Evolutionary conservation across 208 protist genomes (phyloP), one percentile per base, ranked within the genome.

Genomic region (Trypanosoma lewisi): DNA sequence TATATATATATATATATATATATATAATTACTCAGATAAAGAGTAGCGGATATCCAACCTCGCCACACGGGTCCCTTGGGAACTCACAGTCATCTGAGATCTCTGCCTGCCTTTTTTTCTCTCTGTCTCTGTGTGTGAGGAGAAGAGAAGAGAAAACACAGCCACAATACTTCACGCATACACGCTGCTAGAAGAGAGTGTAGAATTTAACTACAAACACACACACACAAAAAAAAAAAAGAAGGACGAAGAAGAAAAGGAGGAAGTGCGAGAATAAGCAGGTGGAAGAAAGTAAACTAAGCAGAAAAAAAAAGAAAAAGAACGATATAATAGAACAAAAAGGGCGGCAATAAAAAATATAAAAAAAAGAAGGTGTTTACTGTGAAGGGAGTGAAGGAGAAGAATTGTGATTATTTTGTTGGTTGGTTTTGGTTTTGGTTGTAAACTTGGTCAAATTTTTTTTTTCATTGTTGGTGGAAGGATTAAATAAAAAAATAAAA

Each of bases 1-100:
- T 64, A 27, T 70, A 45, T 68, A 45, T 70, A 42, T 69, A 31
- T 30, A 30, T 37, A 54, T 42, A 69, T 45, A 39, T 50, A 30
- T 50, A n/a, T n/a, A n/a, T n/a, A n/a, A n/a, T n/a, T n/a, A n/a
- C n/a, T n/a, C n/a, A n/a, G n/a, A n/a, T n/a, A n/a, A n/a, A n/a
- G n/a, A n/a, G n/a, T n/a, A n/a, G n/a, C n/a, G n/a, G n/a, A n/a
- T n/a, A n/a, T n/a, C n/a, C n/a, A n/a, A n/a, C n/a, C n/a, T n/a
- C n/a, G n/a, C n/a, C n/a, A n/a, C n/a, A n/a, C n/a, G n/a, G n/a
- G n/a, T n/a, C n/a, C n/a, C n/a, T n/a, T n/a, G n/a, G n/a, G n/a
- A n/a, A n/a, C n/a, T n/a, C n/a, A n/a, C n/a, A n/a, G n/a, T n/a
- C n/a, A n/a, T n/a, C n/a, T n/a, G n/a, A n/a, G n/a, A n/a, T n/a